Percentiles rank a stretch among this genome's conserved stretches.
These are phyloP conservation scores for Panaeolus papilionaceus DNA, from an alignment of 768 basidiomycete species.

Conservation along the genomic window DNA sequence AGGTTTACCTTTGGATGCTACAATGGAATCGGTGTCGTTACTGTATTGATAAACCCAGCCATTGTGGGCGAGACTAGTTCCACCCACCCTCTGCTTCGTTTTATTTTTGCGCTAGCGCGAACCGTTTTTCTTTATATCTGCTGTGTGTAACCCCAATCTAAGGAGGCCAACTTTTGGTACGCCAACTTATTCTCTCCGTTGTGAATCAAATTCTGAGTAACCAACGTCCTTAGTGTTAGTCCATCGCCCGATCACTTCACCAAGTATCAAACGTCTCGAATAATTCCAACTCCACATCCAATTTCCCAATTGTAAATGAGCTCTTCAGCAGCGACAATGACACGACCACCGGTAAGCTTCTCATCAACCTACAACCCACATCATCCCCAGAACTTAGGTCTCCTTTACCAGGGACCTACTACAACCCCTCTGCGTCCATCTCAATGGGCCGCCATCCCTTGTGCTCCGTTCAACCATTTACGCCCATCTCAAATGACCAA, in stretches of 20 bases:
- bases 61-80: not conserved
- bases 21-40: not conserved
- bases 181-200: not conserved
- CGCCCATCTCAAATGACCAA: conserved; percentile 5
- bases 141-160: not conserved
- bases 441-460: not conserved
- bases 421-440: not conserved
- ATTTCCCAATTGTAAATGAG: not conserved
- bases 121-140: not conserved
- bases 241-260: not conserved
- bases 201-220: not conserved
- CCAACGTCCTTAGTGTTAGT: not conserved
- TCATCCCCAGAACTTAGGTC: conserved; percentile 2
- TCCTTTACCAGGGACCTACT: conserved; percentile 1
- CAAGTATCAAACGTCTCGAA: not conserved
- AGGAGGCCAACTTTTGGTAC: not conserved
- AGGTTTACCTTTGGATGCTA: not conserved
- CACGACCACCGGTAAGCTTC: not conserved
- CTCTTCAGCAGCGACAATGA: not conserved
- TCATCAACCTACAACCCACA: not conserved
- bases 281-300: not conserved
- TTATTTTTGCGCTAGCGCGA: conserved; percentile 6
- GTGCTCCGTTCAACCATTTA: conserved; percentile 1
- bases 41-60: conserved; percentile 5
- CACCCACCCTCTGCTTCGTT: conserved; percentile 4